Percentiles rank a stretch among this genome's conserved stretches.
phyloP scores from a whole-genome alignment of 805 yeast species.

The Danielia oregonensis region DNA sequence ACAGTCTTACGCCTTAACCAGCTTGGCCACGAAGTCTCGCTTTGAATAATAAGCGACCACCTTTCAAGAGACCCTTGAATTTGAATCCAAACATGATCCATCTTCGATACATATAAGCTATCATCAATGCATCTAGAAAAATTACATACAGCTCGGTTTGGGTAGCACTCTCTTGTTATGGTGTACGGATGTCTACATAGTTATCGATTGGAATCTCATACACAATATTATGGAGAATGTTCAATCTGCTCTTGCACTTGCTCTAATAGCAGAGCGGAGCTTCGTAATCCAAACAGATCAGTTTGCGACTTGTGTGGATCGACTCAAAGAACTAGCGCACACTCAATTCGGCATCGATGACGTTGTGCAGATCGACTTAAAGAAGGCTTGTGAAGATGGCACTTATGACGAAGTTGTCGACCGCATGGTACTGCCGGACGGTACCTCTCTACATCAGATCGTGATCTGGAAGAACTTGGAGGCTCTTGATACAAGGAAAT shows the following conservation, averaged over 20 bases:
- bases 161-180: too few species aligned
- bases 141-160: too few species aligned
- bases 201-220: too few species aligned
- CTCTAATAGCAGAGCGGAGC: conserved; percentile 10
- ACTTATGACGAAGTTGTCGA: conserved; percentile 5
- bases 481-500: conserved; percentile 2
- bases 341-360: conserved; percentile 3
- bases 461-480: conserved; percentile 16
- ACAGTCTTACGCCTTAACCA: conserved; percentile 23
- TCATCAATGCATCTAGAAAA: too few species aligned
- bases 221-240: conserved; percentile 17
- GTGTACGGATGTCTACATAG: too few species aligned
- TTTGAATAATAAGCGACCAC: too few species aligned
- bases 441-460: conserved; percentile 5
- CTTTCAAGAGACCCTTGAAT: too few species aligned
- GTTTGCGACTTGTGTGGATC: conserved; percentile 5
- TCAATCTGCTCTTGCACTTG: conserved; percentile 11
- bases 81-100: too few species aligned
- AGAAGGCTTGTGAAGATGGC: conserved; percentile 3
- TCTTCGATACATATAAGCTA: too few species aligned
- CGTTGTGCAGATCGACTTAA: conserved; percentile 14
- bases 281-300: conserved; percentile 9
- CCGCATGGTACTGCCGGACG: conserved; percentile 10
- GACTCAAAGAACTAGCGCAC: conserved; percentile 1
- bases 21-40: conserved; percentile 20